Evolutionary conservation across 371 early-diverging fungal species (phyloP).

Genomic region (Mucor circinelloides): DNA sequence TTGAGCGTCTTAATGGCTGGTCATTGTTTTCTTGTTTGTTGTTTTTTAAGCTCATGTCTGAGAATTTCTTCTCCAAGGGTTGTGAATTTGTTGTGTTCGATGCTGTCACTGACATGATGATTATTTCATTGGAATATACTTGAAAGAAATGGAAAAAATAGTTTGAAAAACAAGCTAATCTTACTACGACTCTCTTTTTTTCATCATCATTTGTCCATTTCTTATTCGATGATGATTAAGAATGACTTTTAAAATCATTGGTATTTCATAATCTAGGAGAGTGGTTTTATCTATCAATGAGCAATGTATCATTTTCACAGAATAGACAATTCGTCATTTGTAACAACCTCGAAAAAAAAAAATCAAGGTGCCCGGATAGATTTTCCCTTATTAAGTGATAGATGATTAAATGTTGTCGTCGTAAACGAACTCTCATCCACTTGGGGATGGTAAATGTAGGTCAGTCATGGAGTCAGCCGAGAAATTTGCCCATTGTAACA

Average conservation of each 20-base stretch:
- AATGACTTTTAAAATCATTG: neutral
- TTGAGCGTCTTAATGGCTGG: conserved; percentile 7
- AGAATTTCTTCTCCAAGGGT: neutral
- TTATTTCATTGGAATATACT: neutral
- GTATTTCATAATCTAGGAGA: neutral
- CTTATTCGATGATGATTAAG: neutral
- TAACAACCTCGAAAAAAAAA: neutral
- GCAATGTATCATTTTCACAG: neutral
- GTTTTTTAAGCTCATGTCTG: neutral
- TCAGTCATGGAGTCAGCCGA: neutral
- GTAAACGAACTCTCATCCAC: neutral
- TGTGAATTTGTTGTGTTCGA: neutral
- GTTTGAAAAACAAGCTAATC: neutral
- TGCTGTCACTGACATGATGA: neutral
- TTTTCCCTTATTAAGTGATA: neutral
- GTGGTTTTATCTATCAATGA: neutral
- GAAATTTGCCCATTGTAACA: neutral
- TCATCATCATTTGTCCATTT: neutral
- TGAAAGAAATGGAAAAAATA: neutral
- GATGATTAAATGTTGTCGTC: neutral
- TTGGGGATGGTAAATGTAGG: neutral
- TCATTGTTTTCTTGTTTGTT: neutral
- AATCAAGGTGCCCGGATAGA: neutral
- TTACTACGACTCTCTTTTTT: neutral
- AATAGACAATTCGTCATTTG: neutral